Conservation (phyloP, 345 rosid species). For the Lepidium sativum region DNA sequence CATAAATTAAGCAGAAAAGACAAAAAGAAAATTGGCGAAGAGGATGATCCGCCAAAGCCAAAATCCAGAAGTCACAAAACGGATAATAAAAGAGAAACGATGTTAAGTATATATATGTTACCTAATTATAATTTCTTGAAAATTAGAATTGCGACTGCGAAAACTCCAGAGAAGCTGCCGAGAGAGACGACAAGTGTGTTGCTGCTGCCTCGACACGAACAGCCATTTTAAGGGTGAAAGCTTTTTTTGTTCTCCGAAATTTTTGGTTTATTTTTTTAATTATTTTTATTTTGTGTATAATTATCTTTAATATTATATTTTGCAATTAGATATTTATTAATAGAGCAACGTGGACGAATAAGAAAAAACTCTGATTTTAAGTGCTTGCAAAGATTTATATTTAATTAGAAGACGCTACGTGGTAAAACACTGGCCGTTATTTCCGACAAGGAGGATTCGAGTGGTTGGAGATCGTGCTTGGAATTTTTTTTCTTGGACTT, state of each 20-base stretch:
- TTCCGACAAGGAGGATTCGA: conserved; percentile 11
- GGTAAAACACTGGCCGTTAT: neutral
- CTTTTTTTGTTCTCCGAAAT: neutral
- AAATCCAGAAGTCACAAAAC: conserved; percentile 19
- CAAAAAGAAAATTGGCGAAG: neutral
- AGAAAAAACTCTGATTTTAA: neutral
- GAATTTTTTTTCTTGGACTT: neutral
- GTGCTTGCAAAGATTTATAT: neutral
- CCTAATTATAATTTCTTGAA: conserved; percentile 3
- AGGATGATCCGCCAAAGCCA: conserved; percentile 22
- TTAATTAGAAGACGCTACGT: neutral
- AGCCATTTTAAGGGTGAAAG: conserved; percentile 43
- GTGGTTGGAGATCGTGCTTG: conserved; percentile 19
- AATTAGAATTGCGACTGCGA: conserved; percentile 12
- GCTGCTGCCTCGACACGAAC: conserved; percentile 51
- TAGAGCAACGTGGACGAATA: conserved; percentile 16
- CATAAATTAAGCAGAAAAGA: conserved; percentile 10
- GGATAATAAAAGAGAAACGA: neutral
- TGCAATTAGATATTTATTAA: neutral
- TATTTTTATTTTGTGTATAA: neutral
- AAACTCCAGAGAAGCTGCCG: conserved; percentile 14
- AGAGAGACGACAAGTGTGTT: conserved; percentile 86
- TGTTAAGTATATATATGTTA: neutral
- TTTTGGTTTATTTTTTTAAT: neutral
- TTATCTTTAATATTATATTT: neutral